These are phyloP conservation scores for Rhizopus microsporus DNA, from an alignment of 371 early-diverging fungal species.

Conservation along the genomic window DNA sequence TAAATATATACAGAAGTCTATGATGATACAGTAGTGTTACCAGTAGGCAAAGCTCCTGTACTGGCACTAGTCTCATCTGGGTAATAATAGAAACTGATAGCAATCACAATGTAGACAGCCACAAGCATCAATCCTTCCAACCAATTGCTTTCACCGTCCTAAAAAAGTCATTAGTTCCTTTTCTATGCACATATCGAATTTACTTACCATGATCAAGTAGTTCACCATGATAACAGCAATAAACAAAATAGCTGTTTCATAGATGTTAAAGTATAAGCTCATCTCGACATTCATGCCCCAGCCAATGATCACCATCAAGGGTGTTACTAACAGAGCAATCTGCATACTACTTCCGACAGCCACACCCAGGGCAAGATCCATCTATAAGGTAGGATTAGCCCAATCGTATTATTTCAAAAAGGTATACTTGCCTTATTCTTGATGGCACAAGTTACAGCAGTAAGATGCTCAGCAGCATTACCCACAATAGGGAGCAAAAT, in stretches of 20 bases:
- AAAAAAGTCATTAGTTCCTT: not conserved
- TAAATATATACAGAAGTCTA: not conserved
- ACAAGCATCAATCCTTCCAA: conserved; percentile 85
- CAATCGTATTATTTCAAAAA: not conserved
- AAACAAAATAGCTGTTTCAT: conserved; percentile 83
- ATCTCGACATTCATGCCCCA: conserved; percentile 81
- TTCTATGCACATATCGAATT: not conserved
- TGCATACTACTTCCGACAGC: conserved; percentile 92
- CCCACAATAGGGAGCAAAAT: conserved; percentile 87
- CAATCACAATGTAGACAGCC: conserved; percentile 72
- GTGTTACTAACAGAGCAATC: conserved; percentile 87
- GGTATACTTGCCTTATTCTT: conserved; percentile 64
- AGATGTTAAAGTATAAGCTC: conserved; percentile 78
- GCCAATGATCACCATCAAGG: conserved; percentile 83
- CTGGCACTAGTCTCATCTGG: conserved; percentile 30
- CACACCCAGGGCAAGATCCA: conserved; percentile 85
- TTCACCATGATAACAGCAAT: conserved; percentile 83
- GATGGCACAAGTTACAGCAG: conserved; percentile 80
- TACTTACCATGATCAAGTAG: conserved; percentile 64
- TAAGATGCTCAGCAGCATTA: conserved; percentile 82
- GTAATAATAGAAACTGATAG: conserved; percentile 76
- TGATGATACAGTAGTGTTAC: conserved; percentile 1
- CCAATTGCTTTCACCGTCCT: conserved; percentile 79
- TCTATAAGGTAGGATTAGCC: conserved; percentile 28
- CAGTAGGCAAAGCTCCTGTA: not conserved